Base-by-base conservation (phyloP, 805 yeast species). In the Starmera caribaea region DNA sequence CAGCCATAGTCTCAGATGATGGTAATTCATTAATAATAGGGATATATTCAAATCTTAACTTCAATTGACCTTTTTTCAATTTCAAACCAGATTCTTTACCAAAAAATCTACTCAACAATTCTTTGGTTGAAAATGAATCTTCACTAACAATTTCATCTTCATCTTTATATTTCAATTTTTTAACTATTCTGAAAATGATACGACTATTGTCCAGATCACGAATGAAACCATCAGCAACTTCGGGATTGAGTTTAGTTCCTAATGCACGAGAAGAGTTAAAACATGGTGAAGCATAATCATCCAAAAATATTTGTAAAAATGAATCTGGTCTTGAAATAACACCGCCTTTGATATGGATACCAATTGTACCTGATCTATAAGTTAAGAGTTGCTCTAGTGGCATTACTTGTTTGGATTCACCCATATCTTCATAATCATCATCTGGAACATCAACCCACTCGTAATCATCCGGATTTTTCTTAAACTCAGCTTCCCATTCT, bases 171-270 rank as follows among this genome's bases (percentile, higher is more conserved):
- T 68, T 66, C 15, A 66, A 68, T 38, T 65, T 71, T 41, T 69
- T 73, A 2, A 83, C 59, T n/a, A 78, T 54, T 55, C 90, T 69
- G 46, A 84, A 61, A 30, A 75, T 59, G 34, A 75, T 46, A 36
- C 59, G 65, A 30, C 88, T 79, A 54, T 81, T 69, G 33, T 73
- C 71, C 50, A 84, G 67, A 55, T 84, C 92, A 57, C 94, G 74
- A 37, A 84, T 66, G 47, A 82, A 82, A 0, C 73, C 74, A 43
- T 70, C 74, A 16, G 79, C 81, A 17, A 60, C 55, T n/a, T 75
- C 73, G 13, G 69, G 53, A 17, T 67, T 51, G 27, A 82, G 55
- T 11, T 45, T 54, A 38, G 70, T 69, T 28, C 74, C 74, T 27
- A 60, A 68, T 2, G 76, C 55, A 49, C 65, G 71, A 10, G 73